Conservation (phyloP, 139 green algal species). For the Choricystis sp. region DNA sequence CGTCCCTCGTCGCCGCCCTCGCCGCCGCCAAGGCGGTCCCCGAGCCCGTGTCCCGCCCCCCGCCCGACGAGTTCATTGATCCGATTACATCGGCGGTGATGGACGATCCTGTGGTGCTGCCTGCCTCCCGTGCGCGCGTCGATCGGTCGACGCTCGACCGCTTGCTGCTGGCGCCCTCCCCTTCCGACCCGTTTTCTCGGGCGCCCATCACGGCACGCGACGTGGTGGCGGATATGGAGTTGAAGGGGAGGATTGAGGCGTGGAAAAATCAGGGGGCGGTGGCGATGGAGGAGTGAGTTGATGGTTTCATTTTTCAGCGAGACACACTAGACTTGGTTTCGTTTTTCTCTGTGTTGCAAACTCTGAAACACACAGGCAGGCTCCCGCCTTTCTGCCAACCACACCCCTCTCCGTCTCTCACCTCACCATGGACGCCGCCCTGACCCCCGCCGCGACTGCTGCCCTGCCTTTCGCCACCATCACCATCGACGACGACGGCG, state of each 20-base stretch:
- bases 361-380: too few relatives aligned
- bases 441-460: too few relatives aligned
- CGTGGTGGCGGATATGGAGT: conserved; percentile 20
- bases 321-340: conserved; percentile 16
- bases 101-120: conserved; percentile 55
- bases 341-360: too few relatives aligned
- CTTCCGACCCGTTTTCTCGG: conserved; percentile 60
- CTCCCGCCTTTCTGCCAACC: too few relatives aligned
- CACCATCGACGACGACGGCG: too few relatives aligned
- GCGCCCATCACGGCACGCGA: conserved; percentile 27
- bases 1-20: background rate
- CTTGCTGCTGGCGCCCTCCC: conserved; percentile 29
- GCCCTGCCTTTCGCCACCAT: too few relatives aligned
- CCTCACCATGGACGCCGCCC: too few relatives aligned
- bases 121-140: conserved; percentile 31
- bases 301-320: too few relatives aligned
- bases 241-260: conserved; percentile 22
- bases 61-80: background rate
- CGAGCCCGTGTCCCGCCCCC: background rate
- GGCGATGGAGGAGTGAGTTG: conserved; percentile 6
- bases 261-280: too few relatives aligned
- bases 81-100: conserved; percentile 13
- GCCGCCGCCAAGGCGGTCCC: background rate
- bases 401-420: too few relatives aligned
- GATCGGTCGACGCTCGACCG: conserved; percentile 47